Evolutionary conservation across 345 rosid genomes (phyloP).

Genomic region (Euphorbia tirucalli): DNA sequence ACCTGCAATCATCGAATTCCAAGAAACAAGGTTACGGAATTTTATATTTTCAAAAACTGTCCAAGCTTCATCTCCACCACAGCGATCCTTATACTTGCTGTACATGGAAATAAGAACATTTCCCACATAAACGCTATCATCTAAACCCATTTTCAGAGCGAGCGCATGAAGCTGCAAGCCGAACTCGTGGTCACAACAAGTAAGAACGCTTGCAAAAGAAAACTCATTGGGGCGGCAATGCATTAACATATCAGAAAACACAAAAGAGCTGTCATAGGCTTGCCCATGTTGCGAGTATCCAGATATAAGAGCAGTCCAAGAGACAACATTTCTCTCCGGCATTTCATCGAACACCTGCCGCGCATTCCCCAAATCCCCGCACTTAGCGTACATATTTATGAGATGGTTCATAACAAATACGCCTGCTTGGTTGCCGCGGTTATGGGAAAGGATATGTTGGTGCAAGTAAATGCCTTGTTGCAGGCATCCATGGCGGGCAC

Average conservation of each 20-base stretch:
- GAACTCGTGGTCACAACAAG: conserved; percentile 42
- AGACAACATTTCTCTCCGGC: conserved; percentile 63
- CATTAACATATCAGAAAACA: conserved; percentile 58
- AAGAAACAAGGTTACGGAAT: conserved; percentile 50
- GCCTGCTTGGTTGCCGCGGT: conserved; percentile 11
- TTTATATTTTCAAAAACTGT: conserved; percentile 51
- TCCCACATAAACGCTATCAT: conserved; percentile 48
- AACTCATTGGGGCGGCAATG: conserved; percentile 68
- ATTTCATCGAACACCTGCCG: conserved; percentile 61
- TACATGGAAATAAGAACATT: conserved; percentile 79
- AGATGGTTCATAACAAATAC: conserved; percentile 59
- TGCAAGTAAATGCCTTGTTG: conserved; percentile 54
- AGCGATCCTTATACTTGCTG: conserved; percentile 33
- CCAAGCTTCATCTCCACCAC: conserved; percentile 50
- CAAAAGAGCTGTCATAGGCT: conserved; percentile 37
- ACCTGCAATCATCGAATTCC: conserved; percentile 85
- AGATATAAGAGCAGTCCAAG: conserved; percentile 75
- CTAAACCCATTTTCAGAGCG: conserved; percentile 57
- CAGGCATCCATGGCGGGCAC: conserved; percentile 55
- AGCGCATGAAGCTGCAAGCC: conserved; percentile 75
- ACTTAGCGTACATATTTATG: conserved; percentile 56
- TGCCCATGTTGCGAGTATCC: conserved; percentile 62
- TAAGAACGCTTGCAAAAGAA: conserved; percentile 60
- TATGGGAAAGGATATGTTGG: conserved; percentile 44
- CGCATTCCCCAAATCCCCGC: conserved; percentile 53